Percentiles rank a stretch among this genome's conserved stretches.
These are phyloP conservation scores for Leptographium radiaticola DNA, from an alignment of 2,329 filamentous ascomycete species.

Conservation along the genomic window DNA sequence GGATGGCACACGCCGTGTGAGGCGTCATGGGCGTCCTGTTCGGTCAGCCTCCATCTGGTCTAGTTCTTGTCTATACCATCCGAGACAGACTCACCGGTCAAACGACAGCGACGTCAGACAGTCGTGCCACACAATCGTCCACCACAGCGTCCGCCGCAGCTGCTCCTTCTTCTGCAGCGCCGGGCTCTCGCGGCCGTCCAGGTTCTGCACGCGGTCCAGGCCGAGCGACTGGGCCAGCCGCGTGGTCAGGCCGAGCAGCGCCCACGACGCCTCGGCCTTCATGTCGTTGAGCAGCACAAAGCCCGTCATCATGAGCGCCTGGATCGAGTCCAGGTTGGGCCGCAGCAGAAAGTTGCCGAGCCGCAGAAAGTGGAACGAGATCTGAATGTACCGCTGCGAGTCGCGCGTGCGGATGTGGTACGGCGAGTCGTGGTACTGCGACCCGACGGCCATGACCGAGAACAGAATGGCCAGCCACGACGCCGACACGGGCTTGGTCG, in stretches of 20 bases:
- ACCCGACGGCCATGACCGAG: constrained; percentile 50
- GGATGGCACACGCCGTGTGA: constrained; percentile 41
- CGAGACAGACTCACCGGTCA: constrained; percentile 33
- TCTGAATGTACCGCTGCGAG: constrained; percentile 48
- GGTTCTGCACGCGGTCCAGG: constrained; percentile 35
- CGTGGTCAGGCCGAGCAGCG: constrained; percentile 48
- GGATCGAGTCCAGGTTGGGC: constrained; percentile 54
- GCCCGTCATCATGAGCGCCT: constrained; percentile 47
- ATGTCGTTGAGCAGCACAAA: constrained; percentile 56
- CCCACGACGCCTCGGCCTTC: constrained; percentile 58
- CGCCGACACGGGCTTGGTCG: constrained; percentile 41
- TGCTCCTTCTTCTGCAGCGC: constrained; percentile 38
- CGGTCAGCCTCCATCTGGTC: background rate
- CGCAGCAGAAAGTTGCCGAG: constrained; percentile 50
- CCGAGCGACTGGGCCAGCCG: constrained; percentile 53
- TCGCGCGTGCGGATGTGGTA: constrained; percentile 47
- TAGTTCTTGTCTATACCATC: background rate
- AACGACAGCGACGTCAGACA: constrained; percentile 53
- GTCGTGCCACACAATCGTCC: constrained; percentile 56
- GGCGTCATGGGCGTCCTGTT: constrained; percentile 48
- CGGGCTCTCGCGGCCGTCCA: constrained; percentile 32
- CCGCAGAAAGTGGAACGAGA: constrained; percentile 51
- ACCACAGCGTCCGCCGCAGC: constrained; percentile 44
- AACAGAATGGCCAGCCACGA: constrained; percentile 56
- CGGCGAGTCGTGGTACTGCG: constrained; percentile 52